Percentiles rank a stretch among this genome's conserved stretches.
These are phyloP conservation scores for Sarocladium kiliense DNA, from an alignment of 2,329 filamentous ascomycete genomes.

Conservation along the genomic window DNA sequence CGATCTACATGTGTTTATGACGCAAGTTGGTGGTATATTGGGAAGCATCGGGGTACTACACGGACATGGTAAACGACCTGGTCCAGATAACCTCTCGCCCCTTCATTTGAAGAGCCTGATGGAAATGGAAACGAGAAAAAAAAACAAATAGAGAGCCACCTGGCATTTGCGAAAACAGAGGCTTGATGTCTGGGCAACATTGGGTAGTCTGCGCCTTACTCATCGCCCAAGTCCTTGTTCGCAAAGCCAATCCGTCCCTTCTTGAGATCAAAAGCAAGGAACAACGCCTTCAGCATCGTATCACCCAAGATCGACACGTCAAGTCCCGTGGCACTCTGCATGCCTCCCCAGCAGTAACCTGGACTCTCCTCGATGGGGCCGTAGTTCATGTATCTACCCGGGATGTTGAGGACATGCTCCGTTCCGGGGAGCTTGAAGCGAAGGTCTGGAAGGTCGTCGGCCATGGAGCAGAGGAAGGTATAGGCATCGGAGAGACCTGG, in stretches of 20 bases:
- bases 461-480: slow-evolving; percentile 51
- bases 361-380: slow-evolving; percentile 41
- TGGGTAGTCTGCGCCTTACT: too few species aligned
- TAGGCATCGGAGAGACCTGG: slow-evolving; percentile 39
- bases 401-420: slow-evolving; percentile 45
- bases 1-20: background rate
- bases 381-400: slow-evolving; percentile 52
- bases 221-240: slow-evolving; percentile 27
- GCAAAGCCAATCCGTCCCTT: slow-evolving; percentile 35
- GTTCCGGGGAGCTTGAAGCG: slow-evolving; percentile 47
- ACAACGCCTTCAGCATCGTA: slow-evolving; percentile 72
- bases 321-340: slow-evolving; percentile 52
- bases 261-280: slow-evolving; percentile 63
- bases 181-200: too few species aligned
- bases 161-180: too few species aligned
- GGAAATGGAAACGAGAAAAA: too few species aligned
- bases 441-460: slow-evolving; percentile 52
- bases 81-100: too few species aligned
- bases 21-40: background rate
- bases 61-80: too few species aligned
- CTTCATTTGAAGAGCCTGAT: too few species aligned
- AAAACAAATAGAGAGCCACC: too few species aligned
- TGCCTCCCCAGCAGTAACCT: slow-evolving; percentile 66
- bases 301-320: slow-evolving; percentile 68
- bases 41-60: background rate